Evolutionary conservation across 129 eudicot species (phyloP).

Genomic region (Sambucus nigra): DNA sequence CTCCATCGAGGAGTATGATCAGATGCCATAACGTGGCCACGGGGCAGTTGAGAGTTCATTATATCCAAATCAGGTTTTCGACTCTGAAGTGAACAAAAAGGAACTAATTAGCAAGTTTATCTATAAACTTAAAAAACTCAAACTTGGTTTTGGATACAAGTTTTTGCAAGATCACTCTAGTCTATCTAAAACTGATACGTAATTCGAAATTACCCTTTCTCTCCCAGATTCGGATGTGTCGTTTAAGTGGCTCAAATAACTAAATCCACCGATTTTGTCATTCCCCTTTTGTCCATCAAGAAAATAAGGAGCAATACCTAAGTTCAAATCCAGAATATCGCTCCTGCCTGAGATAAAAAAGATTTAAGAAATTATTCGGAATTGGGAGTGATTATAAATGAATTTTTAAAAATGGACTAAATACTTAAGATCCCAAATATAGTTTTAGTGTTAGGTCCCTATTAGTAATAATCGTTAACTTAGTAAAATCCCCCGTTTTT

Average conservation of each 20-base stretch:
- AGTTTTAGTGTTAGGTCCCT: too few species aligned
- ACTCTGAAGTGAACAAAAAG: neutral
- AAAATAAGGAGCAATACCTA: constrained; percentile 48
- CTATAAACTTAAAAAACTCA: neutral
- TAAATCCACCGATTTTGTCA: constrained; percentile 9
- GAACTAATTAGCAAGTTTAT: neutral
- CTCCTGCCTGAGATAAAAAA: constrained; percentile 14
- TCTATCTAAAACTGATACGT: neutral
- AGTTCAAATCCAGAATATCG: constrained; percentile 40
- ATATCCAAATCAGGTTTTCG: constrained; percentile 16
- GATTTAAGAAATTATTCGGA: neutral
- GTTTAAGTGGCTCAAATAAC: constrained; percentile 13
- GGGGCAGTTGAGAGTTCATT: constrained; percentile 15
- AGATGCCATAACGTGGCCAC: constrained; percentile 8
- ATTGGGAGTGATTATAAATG: neutral
- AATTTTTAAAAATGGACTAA: neutral
- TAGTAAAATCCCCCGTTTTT: too few species aligned
- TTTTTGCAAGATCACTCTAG: too few species aligned
- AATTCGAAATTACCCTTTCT: constrained; percentile 25
- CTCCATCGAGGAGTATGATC: constrained; percentile 21
- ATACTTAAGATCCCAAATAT: neutral
- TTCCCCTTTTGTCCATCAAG: constrained; percentile 11
- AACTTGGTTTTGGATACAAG: neutral
- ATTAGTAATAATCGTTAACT: too few species aligned
- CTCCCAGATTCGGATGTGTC: constrained; percentile 22